Conservation (phyloP, 192 early-diverging fungal species). For the Spinellus fusiger region DNA sequence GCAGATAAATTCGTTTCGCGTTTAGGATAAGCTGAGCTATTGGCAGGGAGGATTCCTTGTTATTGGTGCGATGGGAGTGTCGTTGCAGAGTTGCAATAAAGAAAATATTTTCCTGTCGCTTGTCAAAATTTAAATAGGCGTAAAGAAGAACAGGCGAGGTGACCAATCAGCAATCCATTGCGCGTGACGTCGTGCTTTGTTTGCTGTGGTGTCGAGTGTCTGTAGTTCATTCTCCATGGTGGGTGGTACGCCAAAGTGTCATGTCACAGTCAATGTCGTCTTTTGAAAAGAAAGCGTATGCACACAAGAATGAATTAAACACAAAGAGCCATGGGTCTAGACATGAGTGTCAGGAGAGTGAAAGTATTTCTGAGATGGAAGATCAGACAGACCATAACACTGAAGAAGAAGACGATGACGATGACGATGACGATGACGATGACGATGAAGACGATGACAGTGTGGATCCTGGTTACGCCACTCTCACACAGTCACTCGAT, state of each 20-base stretch:
- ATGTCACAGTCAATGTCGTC: too few relatives aligned
- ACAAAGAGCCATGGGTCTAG: too few relatives aligned
- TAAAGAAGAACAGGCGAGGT: neutral
- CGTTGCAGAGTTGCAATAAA: too few relatives aligned
- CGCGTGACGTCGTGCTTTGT: neutral
- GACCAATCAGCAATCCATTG: too few relatives aligned
- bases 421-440: neutral
- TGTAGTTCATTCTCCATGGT: neutral
- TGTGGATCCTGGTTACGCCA: neutral
- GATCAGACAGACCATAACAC: neutral
- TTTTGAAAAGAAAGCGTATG: neutral
- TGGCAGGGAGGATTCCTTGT: too few relatives aligned
- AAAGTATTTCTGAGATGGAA: too few relatives aligned
- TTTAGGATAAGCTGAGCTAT: neutral
- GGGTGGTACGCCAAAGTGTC: too few relatives aligned
- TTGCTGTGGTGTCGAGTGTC: neutral
- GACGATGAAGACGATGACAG: neutral
- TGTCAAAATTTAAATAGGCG: too few relatives aligned
- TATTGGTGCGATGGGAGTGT: too few relatives aligned
- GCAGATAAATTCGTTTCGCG: neutral
- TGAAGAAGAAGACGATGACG: neutral
- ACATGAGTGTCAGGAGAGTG: too few relatives aligned
- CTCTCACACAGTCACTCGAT: neutral
- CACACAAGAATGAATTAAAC: too few relatives aligned
- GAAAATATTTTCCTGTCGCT: too few relatives aligned